Evolutionary conservation across 371 early-diverging fungal genomes (phyloP), one percentile per base, ranked within the genome.

Genomic region (Rhizopus arrhizus): DNA sequence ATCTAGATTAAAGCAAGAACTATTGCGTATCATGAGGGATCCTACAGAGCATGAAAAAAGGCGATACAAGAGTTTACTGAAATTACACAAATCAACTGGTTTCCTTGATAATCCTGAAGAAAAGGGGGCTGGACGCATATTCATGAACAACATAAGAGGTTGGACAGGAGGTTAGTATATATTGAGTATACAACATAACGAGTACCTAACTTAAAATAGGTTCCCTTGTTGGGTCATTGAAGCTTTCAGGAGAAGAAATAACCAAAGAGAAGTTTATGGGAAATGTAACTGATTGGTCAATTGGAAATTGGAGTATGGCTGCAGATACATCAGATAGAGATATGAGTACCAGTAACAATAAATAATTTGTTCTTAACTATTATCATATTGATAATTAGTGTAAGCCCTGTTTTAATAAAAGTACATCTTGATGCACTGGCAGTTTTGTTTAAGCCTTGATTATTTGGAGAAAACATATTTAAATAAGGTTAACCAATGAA

Each of bases 131-230:
- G 85, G 86, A 1, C 78, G 82, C 32, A 83, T 89, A 2, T 92
- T 90, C 63, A 79, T 78, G 71, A 78, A 82, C 40, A 91, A 89
- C 64, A 76, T 85, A 28, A 80, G 88, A 13, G 78, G 87, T 6
- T 92, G 92, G 92, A 80, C 91, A 62, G 92, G 92, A 52, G 92
- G 86, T 82, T 75, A 67, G 59, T 40, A 48, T 4, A n/a, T 45
- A 45, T 38, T 38, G 13, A 11, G 13, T 38, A 2, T 38, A 38
- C 5, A 38, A 22, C 22, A 16, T 50, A 15, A 11, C 45, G 5
- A 1, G 22, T 6, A 45, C 8, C n/a, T 16, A 9, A 3, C 5
- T 38, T 38, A 13, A 2, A 31, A 16, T 58, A 87, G 86, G 89
- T 9, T 90, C 92, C 1, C 66, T 91, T 48, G 78, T 88, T 13